Percentiles rank a stretch among this genome's conserved stretches.
phyloP scores from a whole-genome alignment of 352 stramenopile genomes.

The Phytopythium helicoides region DNA sequence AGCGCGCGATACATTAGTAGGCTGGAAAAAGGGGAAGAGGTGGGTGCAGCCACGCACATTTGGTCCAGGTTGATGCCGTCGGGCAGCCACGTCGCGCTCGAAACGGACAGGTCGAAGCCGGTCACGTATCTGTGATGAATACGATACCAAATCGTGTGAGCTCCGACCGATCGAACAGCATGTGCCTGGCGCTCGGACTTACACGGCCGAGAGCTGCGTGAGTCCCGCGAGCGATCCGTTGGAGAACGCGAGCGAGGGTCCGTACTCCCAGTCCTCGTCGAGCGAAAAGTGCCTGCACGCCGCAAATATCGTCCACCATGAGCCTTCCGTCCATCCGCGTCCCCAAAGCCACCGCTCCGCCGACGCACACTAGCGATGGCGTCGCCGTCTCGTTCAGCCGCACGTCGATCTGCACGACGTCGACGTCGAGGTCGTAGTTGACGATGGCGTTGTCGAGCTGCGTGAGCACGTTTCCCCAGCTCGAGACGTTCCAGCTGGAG shows the following conservation, averaged over 20 bases:
- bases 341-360: neutral
- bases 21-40: neutral
- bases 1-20: neutral
- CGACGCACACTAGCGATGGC: conserved; percentile 8
- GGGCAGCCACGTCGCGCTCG: conserved; percentile 32
- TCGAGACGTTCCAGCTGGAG: conserved; percentile 25
- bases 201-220: conserved; percentile 24
- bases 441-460: conserved; percentile 10
- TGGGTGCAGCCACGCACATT: conserved; percentile 25
- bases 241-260: conserved; percentile 13
- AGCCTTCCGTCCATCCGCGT: too few species aligned
- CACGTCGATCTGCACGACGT: conserved; percentile 20
- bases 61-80: conserved; percentile 22
- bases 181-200: too few species aligned
- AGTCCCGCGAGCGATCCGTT: conserved; percentile 20
- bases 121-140: conserved; percentile 20
- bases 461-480: conserved; percentile 21
- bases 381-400: conserved; percentile 19
- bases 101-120: conserved; percentile 40
- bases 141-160: too few species aligned
- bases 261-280: conserved; percentile 11
- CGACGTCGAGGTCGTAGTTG: conserved; percentile 6
- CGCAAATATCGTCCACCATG: too few species aligned
- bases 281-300: conserved; percentile 8
- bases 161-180: too few species aligned